These are phyloP conservation scores for Calamus simplicifolius DNA, from an alignment of 176 grass and related monocot genomes.

Conservation along the genomic window DNA sequence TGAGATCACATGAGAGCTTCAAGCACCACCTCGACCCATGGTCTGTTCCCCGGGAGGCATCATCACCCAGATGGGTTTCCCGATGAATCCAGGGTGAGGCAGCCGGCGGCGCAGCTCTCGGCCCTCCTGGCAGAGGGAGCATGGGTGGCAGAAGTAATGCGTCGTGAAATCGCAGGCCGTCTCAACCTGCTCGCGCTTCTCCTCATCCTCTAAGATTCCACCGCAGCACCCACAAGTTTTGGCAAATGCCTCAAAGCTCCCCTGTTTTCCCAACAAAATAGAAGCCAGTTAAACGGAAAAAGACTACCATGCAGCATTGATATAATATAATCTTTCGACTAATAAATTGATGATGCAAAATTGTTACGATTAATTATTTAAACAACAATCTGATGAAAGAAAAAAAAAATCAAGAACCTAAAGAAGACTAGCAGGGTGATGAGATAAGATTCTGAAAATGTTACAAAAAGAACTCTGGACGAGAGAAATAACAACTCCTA, in stretches of 20 bases:
- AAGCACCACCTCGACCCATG: constrained; percentile 51
- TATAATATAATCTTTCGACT: too few species aligned
- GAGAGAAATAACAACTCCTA: too few species aligned
- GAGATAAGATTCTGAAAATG: too few species aligned
- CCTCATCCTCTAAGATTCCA: constrained; percentile 31
- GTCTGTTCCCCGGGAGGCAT: constrained; percentile 69
- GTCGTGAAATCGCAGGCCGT: constrained; percentile 49
- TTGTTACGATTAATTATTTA: too few species aligned
- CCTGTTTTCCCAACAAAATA: constrained; percentile 24
- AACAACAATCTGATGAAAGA: too few species aligned
- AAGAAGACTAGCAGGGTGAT: too few species aligned
- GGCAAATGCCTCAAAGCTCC: constrained; percentile 69
- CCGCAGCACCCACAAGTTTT: constrained; percentile 48
- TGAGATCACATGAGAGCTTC: constrained; percentile 3
- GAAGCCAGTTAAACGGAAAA: too few species aligned
- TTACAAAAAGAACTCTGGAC: too few species aligned
- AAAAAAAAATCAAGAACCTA: too few species aligned
- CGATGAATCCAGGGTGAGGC: constrained; percentile 72
- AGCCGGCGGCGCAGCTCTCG: constrained; percentile 63
- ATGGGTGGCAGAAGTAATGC: constrained; percentile 76
- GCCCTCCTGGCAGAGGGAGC: constrained; percentile 80
- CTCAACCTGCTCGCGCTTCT: constrained; percentile 51
- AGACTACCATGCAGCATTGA: too few species aligned
- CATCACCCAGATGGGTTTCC: constrained; percentile 40
- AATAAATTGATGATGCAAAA: too few species aligned